Conservation (phyloP, 1,284 basidiomycete species). For the Cryptococcus jaspeensis region DNA sequence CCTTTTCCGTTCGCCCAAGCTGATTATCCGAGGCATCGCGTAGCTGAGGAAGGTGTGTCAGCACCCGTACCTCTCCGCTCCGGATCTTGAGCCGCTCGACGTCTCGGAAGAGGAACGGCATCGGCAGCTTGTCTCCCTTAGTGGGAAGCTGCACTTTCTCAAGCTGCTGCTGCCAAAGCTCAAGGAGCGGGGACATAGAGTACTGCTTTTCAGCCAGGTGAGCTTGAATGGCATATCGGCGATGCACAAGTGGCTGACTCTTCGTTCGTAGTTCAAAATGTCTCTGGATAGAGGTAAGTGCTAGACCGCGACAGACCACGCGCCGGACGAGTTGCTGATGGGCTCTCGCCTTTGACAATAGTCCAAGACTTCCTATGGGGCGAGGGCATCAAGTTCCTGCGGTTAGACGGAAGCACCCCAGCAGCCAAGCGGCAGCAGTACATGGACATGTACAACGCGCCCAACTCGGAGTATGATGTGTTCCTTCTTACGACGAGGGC, state of each 20-base stretch:
- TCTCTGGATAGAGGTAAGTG: conserved; percentile 67
- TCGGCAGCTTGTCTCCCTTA: conserved; percentile 76
- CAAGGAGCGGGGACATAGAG: conserved; percentile 83
- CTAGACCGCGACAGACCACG: too few species aligned
- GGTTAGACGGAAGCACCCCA: conserved; percentile 88
- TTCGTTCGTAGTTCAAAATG: conserved; percentile 69
- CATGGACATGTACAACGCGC: conserved; percentile 90
- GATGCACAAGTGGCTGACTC: conserved; percentile 39
- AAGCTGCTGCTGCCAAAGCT: conserved; percentile 81
- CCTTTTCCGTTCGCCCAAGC: neutral
- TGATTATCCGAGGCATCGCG: neutral
- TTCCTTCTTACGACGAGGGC: conserved; percentile 92
- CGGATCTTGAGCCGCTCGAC: conserved; percentile 74
- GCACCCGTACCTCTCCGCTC: conserved; percentile 84
- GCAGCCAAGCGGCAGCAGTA: conserved; percentile 82
- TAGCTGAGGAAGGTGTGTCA: conserved; percentile 57
- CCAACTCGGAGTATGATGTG: conserved; percentile 81
- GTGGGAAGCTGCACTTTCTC: conserved; percentile 82
- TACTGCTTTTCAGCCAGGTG: conserved; percentile 97
- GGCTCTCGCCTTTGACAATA: conserved; percentile 5
- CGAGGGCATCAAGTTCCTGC: conserved; percentile 84
- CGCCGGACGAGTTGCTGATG: too few species aligned
- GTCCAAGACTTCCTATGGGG: conserved; percentile 91
- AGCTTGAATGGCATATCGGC: conserved; percentile 19
- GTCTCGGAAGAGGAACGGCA: conserved; percentile 65